Evolutionary conservation across 2,329 filamentous ascomycete species (phyloP), one percentile per base, ranked within the genome.

Genomic region (Aspergillus alliaceus): DNA sequence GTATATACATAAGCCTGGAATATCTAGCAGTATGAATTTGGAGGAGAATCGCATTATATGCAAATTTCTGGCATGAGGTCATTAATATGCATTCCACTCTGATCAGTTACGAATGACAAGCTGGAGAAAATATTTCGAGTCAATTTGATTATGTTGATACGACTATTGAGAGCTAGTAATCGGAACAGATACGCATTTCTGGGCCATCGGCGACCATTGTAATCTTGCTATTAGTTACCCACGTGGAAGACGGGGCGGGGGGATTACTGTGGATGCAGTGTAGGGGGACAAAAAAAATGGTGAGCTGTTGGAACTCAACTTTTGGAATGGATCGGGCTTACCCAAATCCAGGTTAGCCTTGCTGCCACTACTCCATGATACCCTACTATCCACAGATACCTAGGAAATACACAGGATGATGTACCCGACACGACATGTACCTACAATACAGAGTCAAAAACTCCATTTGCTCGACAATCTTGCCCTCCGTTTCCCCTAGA

Each of bases 111-210:
- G 4, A 8, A n/a, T 44, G n/a, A 6, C 40, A 27, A 29, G 18
- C n/a, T 44, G 12, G 18, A 44, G 7, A 44, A 29, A 44, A 27
- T 9, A 6, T 27, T 29, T 44, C 51, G 59, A 60, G 50, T 56
- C 59, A 59, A 50, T 58, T 56, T 59, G 46, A 56, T 56, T 60
- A 51, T 44, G 46, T 59, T 48, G 47, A 53, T 32, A 59, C 50
- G 35, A 35, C 46, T 32, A 58, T 44, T 53, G 22, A 52, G n/a
- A 44, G 39, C 40, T 44, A 44, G 40, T 44, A 44, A 15, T 7
- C 11, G 14, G n/a, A 25, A 44, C 40, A 29, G 24, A 11, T 27
- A 24, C 40, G 18, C 40, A 6, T 44, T 25, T 29, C 31, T 29
- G 44, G 53, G 29, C 34, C 34, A 50, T 27, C 25, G 14, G 51